A percentile compares a stretch with the other conserved stretches of the same genome.
phyloP scores from a whole-genome alignment of 2,329 filamentous ascomycete species.

The Cercospora beticola region DNA sequence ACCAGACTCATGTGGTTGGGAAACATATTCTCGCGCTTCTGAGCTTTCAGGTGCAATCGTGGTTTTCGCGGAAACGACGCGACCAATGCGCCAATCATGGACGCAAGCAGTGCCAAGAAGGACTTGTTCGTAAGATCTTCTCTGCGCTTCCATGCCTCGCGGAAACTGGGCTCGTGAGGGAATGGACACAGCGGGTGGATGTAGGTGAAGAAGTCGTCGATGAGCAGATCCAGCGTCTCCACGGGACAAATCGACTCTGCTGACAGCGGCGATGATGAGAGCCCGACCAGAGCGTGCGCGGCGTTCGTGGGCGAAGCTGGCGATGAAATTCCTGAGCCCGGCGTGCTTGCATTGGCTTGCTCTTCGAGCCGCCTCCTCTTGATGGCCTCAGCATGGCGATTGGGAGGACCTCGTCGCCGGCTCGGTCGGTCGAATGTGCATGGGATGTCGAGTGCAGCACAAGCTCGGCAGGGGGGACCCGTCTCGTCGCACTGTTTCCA shows the following conservation, averaged over 20 bases:
- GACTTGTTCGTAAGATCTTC: conserved; percentile 65
- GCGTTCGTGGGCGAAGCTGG: conserved; percentile 55
- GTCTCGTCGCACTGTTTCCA: conserved; percentile 59
- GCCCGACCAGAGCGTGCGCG: conserved; percentile 53
- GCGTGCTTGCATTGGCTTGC: conserved; percentile 36
- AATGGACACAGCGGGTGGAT: conserved; percentile 76
- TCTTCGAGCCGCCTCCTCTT: conserved; percentile 59
- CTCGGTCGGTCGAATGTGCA: conserved; percentile 67
- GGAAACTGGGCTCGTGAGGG: conserved; percentile 75
- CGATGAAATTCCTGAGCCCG: conserved; percentile 45
- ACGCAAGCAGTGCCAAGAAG: conserved; percentile 69
- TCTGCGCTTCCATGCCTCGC: conserved; percentile 64
- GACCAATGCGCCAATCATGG: conserved; percentile 72
- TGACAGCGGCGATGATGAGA: conserved; percentile 49
- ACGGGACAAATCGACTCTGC: conserved; percentile 71
- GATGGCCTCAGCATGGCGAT: conserved; percentile 65
- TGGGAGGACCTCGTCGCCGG: conserved; percentile 63
- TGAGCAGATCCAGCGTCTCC: conserved; percentile 64
- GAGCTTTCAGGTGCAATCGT: conserved; percentile 65
- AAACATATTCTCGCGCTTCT: conserved; percentile 64
- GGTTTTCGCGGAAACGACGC: conserved; percentile 74
- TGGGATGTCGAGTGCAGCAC: conserved; percentile 63
- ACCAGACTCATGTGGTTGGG: conserved; percentile 69
- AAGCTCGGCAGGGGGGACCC: conserved; percentile 66
- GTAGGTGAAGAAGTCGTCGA: conserved; percentile 82